Conservation (phyloP, 2,329 filamentous ascomycete genomes). For the Verticillium albo-atrum region DNA sequence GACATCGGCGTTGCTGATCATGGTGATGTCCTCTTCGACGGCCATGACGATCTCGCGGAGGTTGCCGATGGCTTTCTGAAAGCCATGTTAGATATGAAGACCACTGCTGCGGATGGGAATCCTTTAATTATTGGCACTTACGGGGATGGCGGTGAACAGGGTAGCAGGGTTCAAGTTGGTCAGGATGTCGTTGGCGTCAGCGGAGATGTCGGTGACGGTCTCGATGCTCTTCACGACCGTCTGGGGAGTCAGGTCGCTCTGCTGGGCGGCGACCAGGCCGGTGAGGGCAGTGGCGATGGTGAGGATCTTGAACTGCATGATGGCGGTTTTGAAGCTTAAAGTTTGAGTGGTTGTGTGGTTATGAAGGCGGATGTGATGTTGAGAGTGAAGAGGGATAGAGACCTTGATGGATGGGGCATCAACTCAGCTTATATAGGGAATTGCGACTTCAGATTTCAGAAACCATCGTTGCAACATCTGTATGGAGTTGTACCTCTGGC, state of each 20-base stretch:
- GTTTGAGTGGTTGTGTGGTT: neutral
- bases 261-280: neutral
- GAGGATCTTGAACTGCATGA: slow-evolving; percentile 1
- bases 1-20: neutral
- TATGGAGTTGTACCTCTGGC: no score
- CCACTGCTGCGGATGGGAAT: accelerated
- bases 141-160: neutral
- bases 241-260: neutral
- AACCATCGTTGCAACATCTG: no score
- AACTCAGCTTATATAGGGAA: neutral
- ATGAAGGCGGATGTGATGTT: neutral
- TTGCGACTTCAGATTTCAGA: no score
- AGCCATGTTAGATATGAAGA: neutral
- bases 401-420: neutral
- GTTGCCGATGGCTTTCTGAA: neutral
- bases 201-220: neutral
- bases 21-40: neutral
- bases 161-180: neutral
- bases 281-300: neutral
- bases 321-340: neutral
- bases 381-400: no score
- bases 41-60: slow-evolving; percentile 4
- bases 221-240: neutral
- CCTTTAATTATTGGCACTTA: neutral
- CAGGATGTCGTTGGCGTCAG: neutral